Base-by-base conservation (phyloP, 2,329 filamentous ascomycete genomes). In the Allantophomopsis lycopodina region DNA sequence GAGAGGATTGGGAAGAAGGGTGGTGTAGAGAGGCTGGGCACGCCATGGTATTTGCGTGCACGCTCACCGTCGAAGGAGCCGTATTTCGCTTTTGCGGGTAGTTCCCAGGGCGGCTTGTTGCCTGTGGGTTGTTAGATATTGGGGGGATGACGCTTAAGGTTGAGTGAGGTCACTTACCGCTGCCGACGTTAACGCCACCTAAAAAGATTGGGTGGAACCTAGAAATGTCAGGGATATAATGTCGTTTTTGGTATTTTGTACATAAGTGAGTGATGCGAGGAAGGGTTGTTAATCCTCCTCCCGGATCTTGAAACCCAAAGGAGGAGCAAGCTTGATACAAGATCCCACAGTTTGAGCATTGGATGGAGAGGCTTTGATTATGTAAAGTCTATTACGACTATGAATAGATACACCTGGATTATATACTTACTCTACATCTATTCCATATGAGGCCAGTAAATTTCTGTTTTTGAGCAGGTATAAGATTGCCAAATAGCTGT, bases 191-290 rank as follows among this genome's bases (percentile, higher is more conserved):
- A 52, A 84, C 73, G 35, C 69, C 79, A 18, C 75, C 77, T 12
- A 89, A 65, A 52, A 88, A 79, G 38, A 87, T 67, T 12, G 84
- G 84, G 46, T 81, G 68, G 49, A 83, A 72, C 38, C 79, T 84
- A 45, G 41, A n/a, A 7, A 20, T 13, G 37, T 16, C 7, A 17
- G 16, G 15, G 14, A 14, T 38, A 2, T 7, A 4, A 28, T 30
- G 20, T 12, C 39, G 18, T 20, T 5, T 2, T 15, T 32, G 34
- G 17, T 33, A 20, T 28, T 16, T 14, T 28, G 8, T 10, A 12
- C 18, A 4, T 28, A 28, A 28, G 11, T 5, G 3, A 3, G 8
- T 28, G 23, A 6, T 28, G 23, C 5, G 23, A 28, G 18, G 18
- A 28, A 10, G 23, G 23, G 11, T 12, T 28, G 11, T 28, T 28